These are phyloP conservation scores for Scedosporium aurantiacum DNA, from an alignment of 2,329 filamentous ascomycete species.

Conservation along the genomic window DNA sequence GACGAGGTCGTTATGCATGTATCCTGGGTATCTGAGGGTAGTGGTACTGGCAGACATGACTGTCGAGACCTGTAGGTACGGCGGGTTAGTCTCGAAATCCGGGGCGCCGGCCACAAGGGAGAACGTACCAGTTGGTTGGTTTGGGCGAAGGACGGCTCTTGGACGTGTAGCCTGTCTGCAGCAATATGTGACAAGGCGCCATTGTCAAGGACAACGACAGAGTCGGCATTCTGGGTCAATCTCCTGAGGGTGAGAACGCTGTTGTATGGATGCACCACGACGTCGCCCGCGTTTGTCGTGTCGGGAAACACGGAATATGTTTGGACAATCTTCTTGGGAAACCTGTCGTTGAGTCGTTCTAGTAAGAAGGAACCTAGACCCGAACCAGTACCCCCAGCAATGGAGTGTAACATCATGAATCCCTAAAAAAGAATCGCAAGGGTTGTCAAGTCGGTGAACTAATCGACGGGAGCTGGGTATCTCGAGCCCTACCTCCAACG, in stretches of 20 bases:
- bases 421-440: slow-evolving; percentile 39
- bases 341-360: slow-evolving; percentile 90
- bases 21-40: slow-evolving; percentile 90
- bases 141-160: slow-evolving; percentile 91
- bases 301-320: slow-evolving; percentile 98
- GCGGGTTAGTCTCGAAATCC: background rate
- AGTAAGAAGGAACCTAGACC: slow-evolving; percentile 92
- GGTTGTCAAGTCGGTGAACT: slow-evolving; percentile 9
- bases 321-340: slow-evolving; percentile 98
- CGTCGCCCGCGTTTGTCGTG: slow-evolving; percentile 73
- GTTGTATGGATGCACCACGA: slow-evolving; percentile 98
- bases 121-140: slow-evolving; percentile 79
- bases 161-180: slow-evolving; percentile 85
- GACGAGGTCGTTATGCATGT: slow-evolving; percentile 99
- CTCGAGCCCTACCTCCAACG: slow-evolving; percentile 60
- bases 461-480: background rate
- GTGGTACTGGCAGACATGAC: slow-evolving; percentile 99
- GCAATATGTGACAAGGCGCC: slow-evolving; percentile 88
- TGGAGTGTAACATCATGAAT: slow-evolving; percentile 98
- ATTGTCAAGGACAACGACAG: slow-evolving; percentile 94
- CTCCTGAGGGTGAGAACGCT: slow-evolving; percentile 84
- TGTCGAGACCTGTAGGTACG: slow-evolving; percentile 58
- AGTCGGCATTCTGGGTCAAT: slow-evolving; percentile 91
- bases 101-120: background rate
- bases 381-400: slow-evolving; percentile 91